Conservation (phyloP, 2,329 filamentous ascomycete species). For the Claviceps humidiphila region DNA sequence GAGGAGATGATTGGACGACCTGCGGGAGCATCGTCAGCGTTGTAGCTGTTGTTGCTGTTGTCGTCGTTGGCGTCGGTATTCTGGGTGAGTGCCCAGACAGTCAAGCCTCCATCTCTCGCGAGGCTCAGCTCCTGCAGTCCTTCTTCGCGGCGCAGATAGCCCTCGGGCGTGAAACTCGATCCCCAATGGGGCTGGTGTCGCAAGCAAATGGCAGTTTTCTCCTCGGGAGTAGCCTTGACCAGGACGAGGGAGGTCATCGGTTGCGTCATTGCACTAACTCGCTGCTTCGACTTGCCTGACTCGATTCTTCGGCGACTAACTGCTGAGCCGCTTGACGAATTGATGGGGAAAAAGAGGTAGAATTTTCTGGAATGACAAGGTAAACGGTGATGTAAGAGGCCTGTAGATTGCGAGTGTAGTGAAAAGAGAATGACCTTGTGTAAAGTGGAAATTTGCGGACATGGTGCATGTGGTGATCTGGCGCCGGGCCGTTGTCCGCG, state of each 20-base stretch:
- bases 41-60: neutral
- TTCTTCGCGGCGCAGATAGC: slow-evolving; percentile 47
- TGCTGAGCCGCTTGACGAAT: no score
- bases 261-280: neutral
- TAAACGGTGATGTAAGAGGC: no score
- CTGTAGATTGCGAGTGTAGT: no score
- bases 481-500: no score
- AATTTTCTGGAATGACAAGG: no score
- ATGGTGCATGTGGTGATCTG: no score
- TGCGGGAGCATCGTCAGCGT: slow-evolving; percentile 12
- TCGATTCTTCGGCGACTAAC: no score
- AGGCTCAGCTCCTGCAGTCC: slow-evolving; percentile 45
- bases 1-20: slow-evolving; percentile 44
- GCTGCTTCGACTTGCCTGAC: neutral
- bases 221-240: slow-evolving; percentile 40
- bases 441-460: no score
- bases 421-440: no score
- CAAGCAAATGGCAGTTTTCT: slow-evolving; percentile 41
- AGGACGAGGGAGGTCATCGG: slow-evolving; percentile 22
- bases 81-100: slow-evolving; percentile 48
- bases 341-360: no score
- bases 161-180: slow-evolving; percentile 35
- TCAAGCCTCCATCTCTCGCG: slow-evolving; percentile 43
- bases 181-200: slow-evolving; percentile 47
- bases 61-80: slow-evolving; percentile 3